A percentile compares a stretch with the other conserved stretches of the same genome.
Evolutionary conservation across 164 flowering plant genomes (phyloP).

Genomic region (Amborella trichopoda): DNA sequence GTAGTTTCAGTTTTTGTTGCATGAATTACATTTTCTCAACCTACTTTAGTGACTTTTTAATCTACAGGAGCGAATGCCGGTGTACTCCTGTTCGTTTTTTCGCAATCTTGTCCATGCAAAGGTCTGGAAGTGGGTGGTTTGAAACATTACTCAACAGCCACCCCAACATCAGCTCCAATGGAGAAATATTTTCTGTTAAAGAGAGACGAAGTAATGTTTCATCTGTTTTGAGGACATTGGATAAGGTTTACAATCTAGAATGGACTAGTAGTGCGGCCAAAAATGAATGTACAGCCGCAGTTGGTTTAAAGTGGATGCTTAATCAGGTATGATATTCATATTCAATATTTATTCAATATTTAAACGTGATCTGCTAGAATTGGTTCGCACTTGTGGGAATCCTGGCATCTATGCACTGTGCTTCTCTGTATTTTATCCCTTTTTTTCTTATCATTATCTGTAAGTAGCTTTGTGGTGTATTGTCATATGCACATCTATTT

Average conservation of each 20-base stretch:
- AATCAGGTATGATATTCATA: constrained; percentile 75
- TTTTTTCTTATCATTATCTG: no score
- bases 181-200: constrained; percentile 59
- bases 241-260: constrained; percentile 66
- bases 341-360: no score
- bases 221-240: constrained; percentile 42
- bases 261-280: constrained; percentile 78
- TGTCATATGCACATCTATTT: no score
- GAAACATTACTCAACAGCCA: constrained; percentile 81
- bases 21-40: background rate
- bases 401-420: no score
- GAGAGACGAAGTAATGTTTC: constrained; percentile 52
- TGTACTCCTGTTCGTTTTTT: constrained; percentile 64
- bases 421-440: no score
- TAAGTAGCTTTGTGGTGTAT: no score
- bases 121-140: constrained; percentile 97
- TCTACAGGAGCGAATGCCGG: constrained; percentile 51
- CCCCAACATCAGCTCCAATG: constrained; percentile 75
- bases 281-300: constrained; percentile 74
- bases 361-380: no score
- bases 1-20: background rate
- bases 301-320: constrained; percentile 95
- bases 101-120: constrained; percentile 65
- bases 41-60: background rate
- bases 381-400: no score